Base-by-base conservation (phyloP, 1,139 yeast genomes). In the Casaregolazyma suthepensis region DNA sequence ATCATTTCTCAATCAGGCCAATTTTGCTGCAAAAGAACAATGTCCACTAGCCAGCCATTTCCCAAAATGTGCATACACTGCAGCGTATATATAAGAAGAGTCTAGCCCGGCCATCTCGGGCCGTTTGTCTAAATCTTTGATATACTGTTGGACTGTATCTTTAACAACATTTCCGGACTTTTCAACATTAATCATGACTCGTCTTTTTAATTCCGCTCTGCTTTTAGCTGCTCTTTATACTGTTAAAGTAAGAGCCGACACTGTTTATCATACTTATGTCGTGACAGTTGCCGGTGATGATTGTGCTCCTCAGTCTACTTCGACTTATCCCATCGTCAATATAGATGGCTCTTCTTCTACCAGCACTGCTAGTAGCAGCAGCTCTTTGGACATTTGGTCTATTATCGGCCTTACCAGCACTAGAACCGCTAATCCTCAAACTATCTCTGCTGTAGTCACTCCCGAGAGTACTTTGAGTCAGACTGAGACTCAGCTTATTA, bases 261-360 rank as follows among this genome's bases (percentile, higher is more conserved):
- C 52, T 22, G 47, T 53, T 15, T 57, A 60, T 52, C 50, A 47
- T 26, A 62, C 65, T 2, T 56, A 60, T 13, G 55, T 58, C 35
- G 61, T 61, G 45, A 61, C 64, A 15, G 65, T 62, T 22, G 55
- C 62, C 40, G 64, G 56, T 23, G 61, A 58, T 44, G 57, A 53
- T 50, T 58, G 63, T 43, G 55, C 55, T 10, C 53, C 61, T 10
- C 50, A 52, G 6, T 51, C 46, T 31, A 38, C 53, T 15, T 51
- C 46, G 23, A 38, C 53, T 15, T 61, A 61, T 48, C 63, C 64
- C 9, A 59, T 59, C 3, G 62, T 61, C 26, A 59, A 61, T 45
- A 55, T 61, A 43, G 64, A 61, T 45, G 63, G 63, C 4, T 54
- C 59, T 38, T 54, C 59, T 23, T 58, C 51, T 12, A 52, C 56